Conservation (phyloP, 768 basidiomycete species). For the Naganishia kalamii region DNA sequence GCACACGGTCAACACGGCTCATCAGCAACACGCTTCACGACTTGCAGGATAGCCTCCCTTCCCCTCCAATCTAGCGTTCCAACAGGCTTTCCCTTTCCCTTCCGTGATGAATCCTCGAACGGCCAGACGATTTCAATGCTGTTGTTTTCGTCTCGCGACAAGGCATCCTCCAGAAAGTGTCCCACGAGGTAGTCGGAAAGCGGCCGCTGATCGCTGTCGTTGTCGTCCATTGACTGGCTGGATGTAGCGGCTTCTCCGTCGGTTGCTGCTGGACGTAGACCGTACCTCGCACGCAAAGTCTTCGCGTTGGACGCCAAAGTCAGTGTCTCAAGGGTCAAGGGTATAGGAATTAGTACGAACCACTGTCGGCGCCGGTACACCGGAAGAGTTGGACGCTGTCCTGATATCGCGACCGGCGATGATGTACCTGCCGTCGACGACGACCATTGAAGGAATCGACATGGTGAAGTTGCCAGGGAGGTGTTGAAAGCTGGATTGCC, state of each 20-base stretch:
- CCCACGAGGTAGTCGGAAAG: slow-evolving; percentile 20
- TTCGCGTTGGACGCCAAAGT: not conserved
- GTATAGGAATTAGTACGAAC: not conserved
- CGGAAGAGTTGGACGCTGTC: slow-evolving; percentile 8
- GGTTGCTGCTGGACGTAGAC: not conserved
- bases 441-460: slow-evolving; percentile 12
- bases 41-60: slow-evolving; percentile 23
- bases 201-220: slow-evolving; percentile 9
- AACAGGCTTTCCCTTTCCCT: not conserved
- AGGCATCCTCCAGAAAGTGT: slow-evolving; percentile 14
- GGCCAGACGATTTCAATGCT: not conserved
- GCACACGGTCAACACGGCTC: not conserved
- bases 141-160: not conserved
- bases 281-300: slow-evolving; percentile 13
- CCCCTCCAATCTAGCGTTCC: slow-evolving; percentile 21
- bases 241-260: not conserved
- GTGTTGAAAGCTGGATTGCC: too few relatives aligned
- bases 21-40: not conserved
- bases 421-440: slow-evolving; percentile 16
- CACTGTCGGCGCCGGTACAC: not conserved
- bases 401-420: slow-evolving; percentile 6
- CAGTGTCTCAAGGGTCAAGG: not conserved
- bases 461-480: not conserved
- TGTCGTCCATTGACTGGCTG: not conserved
- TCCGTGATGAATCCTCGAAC: not conserved